Conservation (phyloP, 83 land plant species). For the Picea abies region DNA sequence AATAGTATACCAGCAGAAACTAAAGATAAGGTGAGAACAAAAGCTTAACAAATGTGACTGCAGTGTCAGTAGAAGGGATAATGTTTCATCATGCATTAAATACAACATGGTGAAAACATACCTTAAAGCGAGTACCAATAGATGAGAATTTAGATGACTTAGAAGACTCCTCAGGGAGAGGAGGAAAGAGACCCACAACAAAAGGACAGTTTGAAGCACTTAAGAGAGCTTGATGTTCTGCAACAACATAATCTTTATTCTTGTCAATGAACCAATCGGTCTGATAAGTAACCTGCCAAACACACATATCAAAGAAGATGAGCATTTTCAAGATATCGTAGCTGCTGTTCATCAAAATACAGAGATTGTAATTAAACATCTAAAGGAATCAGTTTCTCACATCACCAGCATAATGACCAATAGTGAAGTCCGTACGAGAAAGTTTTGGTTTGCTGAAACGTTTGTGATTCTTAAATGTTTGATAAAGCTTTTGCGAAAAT, state of each 20-base stretch:
- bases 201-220: slow-evolving; percentile 72
- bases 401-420: slow-evolving; percentile 98
- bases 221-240: slow-evolving; percentile 86
- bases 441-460: slow-evolving; percentile 96
- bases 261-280: slow-evolving; percentile 84
- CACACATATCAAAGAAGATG: neutral
- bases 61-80: neutral
- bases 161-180: slow-evolving; percentile 69
- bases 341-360: neutral
- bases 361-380: neutral
- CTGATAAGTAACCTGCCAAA: slow-evolving; percentile 85
- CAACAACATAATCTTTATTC: slow-evolving; percentile 92
- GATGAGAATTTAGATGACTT: slow-evolving; percentile 95
- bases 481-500: slow-evolving; percentile 93
- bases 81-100: neutral
- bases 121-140: slow-evolving; percentile 96
- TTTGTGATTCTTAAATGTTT: slow-evolving; percentile 81
- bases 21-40: neutral
- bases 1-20: neutral
- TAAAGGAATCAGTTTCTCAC: slow-evolving; percentile 42
- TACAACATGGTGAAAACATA: slow-evolving; percentile 4
- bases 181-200: slow-evolving; percentile 70
- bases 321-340: neutral
- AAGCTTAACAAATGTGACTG: neutral
- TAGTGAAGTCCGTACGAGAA: slow-evolving; percentile 91